Evolutionary conservation across 768 basidiomycete genomes (phyloP).

Genomic region (Russula virescens): DNA sequence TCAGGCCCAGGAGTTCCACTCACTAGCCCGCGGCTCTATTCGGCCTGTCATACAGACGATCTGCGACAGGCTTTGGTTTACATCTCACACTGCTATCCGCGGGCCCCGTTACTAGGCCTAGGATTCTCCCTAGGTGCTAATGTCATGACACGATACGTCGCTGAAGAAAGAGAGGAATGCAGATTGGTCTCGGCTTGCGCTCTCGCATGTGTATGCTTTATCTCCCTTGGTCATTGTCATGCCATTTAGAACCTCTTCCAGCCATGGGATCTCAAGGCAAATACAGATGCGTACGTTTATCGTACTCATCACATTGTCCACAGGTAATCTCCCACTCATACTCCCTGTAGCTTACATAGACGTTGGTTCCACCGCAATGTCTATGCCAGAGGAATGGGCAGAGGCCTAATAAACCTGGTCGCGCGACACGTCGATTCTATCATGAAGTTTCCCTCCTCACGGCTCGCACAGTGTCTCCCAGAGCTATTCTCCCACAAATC

Average conservation of each 20-base stretch:
- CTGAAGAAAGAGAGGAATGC: constrained; percentile 66
- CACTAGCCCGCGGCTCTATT: constrained; percentile 56
- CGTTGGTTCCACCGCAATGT: constrained; percentile 54
- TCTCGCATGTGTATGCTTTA: constrained; percentile 66
- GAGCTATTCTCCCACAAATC: constrained; percentile 43
- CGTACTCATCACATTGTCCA: background rate
- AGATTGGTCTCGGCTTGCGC: constrained; percentile 61
- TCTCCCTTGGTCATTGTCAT: constrained; percentile 6
- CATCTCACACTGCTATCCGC: constrained; percentile 61
- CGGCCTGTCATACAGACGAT: constrained; percentile 87
- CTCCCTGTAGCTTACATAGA: constrained; percentile 42
- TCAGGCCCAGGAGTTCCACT: constrained; percentile 14
- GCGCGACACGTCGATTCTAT: constrained; percentile 43
- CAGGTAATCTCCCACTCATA: constrained; percentile 2
- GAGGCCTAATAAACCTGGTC: constrained; percentile 44
- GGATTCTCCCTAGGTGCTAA: constrained; percentile 95
- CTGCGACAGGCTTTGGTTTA: constrained; percentile 74
- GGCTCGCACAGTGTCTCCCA: constrained; percentile 44
- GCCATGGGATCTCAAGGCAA: constrained; percentile 46
- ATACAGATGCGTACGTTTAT: constrained; percentile 31
- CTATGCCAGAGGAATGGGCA: constrained; percentile 76
- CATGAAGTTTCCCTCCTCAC: constrained; percentile 38
- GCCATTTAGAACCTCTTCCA: constrained; percentile 24
- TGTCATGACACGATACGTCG: constrained; percentile 83
- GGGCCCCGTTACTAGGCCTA: constrained; percentile 75